Evolutionary conservation across 2,329 filamentous ascomycete genomes (phyloP).

Genomic region (Mycosphaerella sp.): DNA sequence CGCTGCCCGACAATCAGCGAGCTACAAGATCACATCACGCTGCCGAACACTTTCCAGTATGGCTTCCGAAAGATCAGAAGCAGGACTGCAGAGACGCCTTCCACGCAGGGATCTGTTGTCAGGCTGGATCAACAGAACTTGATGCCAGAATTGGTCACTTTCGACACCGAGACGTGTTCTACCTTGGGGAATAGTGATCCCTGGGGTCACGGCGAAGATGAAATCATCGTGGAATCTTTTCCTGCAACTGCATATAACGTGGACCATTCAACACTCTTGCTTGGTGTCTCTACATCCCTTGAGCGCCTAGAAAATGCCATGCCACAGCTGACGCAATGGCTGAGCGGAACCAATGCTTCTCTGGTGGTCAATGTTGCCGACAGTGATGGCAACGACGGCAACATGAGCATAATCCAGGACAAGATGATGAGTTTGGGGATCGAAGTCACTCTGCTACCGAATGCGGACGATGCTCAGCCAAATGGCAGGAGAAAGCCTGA

Average conservation of each 20-base stretch:
- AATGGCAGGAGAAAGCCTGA: background rate
- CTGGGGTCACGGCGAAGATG: background rate
- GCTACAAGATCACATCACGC: background rate
- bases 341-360: background rate
- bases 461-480: background rate
- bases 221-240: background rate
- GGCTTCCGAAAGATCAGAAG: background rate
- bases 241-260: background rate
- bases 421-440: background rate
- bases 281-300: slow-evolving; percentile 5
- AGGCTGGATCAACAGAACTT: background rate
- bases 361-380: slow-evolving; percentile 2
- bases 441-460: background rate
- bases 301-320: background rate
- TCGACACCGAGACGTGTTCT: background rate
- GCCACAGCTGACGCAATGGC: slow-evolving; percentile 2
- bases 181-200: background rate
- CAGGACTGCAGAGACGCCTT: background rate
- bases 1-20: background rate
- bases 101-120: background rate
- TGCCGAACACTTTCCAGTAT: background rate
- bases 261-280: background rate
- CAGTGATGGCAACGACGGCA: background rate
- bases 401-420: background rate
- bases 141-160: background rate